A percentile compares a stretch with the other conserved stretches of the same genome.
phyloP scores from a whole-genome alignment of 331 rosid species.

The Rhamnella rubrinervis region DNA sequence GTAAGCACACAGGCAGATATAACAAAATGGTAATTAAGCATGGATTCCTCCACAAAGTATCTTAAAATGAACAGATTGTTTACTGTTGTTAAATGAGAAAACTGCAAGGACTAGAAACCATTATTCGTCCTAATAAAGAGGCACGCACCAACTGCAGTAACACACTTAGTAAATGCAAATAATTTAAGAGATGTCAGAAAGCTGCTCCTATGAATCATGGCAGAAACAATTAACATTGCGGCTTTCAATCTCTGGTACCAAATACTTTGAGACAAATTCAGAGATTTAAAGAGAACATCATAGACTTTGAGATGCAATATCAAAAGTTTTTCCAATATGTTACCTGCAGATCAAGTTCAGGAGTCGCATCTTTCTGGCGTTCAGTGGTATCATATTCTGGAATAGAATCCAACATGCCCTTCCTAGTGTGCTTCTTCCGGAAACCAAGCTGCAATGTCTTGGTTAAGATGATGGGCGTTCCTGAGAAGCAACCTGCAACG shows the following conservation, averaged over 20 bases:
- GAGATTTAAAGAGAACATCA: slow-evolving; percentile 2
- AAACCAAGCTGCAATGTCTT: slow-evolving; percentile 67
- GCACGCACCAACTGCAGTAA: not conserved
- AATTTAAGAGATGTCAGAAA: not conserved
- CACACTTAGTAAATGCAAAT: not conserved
- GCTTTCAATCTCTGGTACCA: not conserved
- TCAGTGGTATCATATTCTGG: slow-evolving; percentile 73
- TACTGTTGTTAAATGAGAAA: not conserved
- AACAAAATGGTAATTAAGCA: slow-evolving; percentile 20
- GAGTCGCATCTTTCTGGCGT: slow-evolving; percentile 42
- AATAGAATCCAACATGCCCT: slow-evolving; percentile 59
- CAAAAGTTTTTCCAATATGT: slow-evolving; percentile 6
- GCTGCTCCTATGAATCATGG: slow-evolving; percentile 1
- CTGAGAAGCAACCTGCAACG: slow-evolving; percentile 71
- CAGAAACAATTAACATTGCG: not conserved
- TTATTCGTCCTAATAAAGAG: not conserved
- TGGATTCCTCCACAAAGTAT: slow-evolving; percentile 13
- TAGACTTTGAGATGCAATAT: slow-evolving; percentile 7
- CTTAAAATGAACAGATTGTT: not conserved
- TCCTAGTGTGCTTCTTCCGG: slow-evolving; percentile 61
- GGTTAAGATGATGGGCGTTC: slow-evolving; percentile 73
- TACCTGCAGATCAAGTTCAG: slow-evolving; percentile 61
- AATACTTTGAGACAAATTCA: not conserved
- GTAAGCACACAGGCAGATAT: slow-evolving; percentile 34
- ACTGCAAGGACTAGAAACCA: not conserved